Base-by-base conservation (phyloP, 352 stramenopile species). In the Phytophthora aleatoria region DNA sequence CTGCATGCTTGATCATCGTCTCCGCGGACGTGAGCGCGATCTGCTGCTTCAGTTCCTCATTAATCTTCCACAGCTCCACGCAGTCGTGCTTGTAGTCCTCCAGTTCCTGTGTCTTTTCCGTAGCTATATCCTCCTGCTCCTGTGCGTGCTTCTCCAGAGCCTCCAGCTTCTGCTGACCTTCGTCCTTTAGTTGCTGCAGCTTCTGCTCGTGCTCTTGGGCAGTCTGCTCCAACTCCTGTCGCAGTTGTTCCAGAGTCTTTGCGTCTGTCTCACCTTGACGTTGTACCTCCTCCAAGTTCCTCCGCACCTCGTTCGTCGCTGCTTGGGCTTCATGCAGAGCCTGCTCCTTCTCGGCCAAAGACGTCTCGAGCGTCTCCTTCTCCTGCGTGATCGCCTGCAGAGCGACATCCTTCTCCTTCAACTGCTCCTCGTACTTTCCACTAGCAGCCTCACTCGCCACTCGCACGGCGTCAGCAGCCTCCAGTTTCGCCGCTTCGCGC, bases 31-130 rank as follows among this genome's bases (percentile, higher is more conserved):
- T 69, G 15, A 83, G 65, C 9, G 74, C 80, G 13, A 92, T 66
- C 31, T 94, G 85, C 61, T 91, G 81, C 67, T 92, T 92, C 11
- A 94, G 56, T 12, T 91, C 85, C 56, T 94, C 85, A 43, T 92
- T 94, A 35, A 77, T 61, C 38, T 90, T 84, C 85, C 85, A 94
- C 35, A 94, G 59, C 62, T 90, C 76, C 38, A 87, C 79, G 20
- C 85, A 94, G 55, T 94, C 85, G 50, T 92, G 77, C 51, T 91
- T 92, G 64, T 90, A 94, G 53, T 91, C 82, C 20, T 88, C 82
- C 39, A 89, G 67, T 26, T 86, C 77, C 44, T 87, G 79, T 13
- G 64, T 79, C 60, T 87, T 74, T 47, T 80, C 59, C 16, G 57
- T 51, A 11, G 65, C 51, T 38, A 74, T 30, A 3, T 57, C 41